These are phyloP conservation scores for Inga oerstediana DNA, from an alignment of 306 rosid species.

Conservation along the genomic window DNA sequence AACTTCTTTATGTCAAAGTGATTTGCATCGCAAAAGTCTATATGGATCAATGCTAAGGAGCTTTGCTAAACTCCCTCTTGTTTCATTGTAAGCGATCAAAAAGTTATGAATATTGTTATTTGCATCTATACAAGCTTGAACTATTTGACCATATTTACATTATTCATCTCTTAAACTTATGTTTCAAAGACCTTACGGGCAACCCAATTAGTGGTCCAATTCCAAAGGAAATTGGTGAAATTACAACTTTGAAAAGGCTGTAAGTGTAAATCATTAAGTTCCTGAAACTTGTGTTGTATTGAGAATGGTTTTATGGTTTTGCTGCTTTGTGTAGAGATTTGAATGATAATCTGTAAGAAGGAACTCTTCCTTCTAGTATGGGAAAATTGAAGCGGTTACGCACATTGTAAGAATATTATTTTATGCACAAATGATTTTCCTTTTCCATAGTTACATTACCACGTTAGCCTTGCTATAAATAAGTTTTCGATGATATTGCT, in stretches of 20 bases:
- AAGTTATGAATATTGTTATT: no score
- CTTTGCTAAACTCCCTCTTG: not conserved
- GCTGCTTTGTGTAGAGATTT: constrained; percentile 47
- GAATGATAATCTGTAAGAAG: not conserved
- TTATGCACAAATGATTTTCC: no score
- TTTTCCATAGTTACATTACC: not conserved
- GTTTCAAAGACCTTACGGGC: no score
- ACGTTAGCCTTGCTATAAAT: not conserved
- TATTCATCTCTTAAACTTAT: no score
- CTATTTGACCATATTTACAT: no score
- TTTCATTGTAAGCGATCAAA: not conserved
- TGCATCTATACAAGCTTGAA: no score
- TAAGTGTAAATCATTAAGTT: constrained; percentile 35
- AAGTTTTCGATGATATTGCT: not conserved
- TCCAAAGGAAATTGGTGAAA: no score
- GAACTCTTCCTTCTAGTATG: constrained; percentile 20
- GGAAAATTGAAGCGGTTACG: constrained; percentile 57
- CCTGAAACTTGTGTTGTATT: not conserved
- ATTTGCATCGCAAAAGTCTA: not conserved
- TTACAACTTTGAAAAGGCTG: constrained; percentile 39
- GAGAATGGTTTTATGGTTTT: constrained; percentile 8
- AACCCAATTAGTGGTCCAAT: no score
- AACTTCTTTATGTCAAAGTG: no score
- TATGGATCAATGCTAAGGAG: not conserved
- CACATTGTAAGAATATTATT: constrained; percentile 42